These are phyloP conservation scores for Phialophora macrospora DNA, from an alignment of 2,329 filamentous ascomycete genomes.

Conservation along the genomic window DNA sequence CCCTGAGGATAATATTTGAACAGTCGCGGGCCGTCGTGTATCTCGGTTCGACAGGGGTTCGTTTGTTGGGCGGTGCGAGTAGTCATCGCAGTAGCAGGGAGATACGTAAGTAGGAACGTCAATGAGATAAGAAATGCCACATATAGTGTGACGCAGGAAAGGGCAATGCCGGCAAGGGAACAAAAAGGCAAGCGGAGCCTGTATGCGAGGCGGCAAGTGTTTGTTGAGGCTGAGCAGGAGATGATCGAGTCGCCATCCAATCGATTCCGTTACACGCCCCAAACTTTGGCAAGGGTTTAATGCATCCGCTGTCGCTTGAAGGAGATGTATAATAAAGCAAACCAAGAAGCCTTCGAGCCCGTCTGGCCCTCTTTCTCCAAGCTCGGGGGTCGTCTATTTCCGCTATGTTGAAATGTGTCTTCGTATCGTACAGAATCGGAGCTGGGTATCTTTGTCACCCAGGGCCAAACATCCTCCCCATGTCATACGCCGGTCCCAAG, in stretches of 20 bases:
- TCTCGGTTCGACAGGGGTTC: not conserved
- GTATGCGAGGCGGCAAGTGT: not conserved
- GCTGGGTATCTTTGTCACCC: conserved; percentile 6
- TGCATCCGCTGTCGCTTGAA: not conserved
- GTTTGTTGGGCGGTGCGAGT: not conserved
- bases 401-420: not conserved
- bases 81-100: not conserved
- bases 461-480: not conserved
- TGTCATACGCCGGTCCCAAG: not conserved
- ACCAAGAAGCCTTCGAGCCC: not conserved
- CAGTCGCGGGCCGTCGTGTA: too few relatives aligned
- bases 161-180: not conserved
- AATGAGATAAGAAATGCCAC: not conserved
- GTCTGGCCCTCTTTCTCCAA: not conserved
- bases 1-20: too few relatives aligned
- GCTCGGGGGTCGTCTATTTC: not conserved
- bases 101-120: not conserved
- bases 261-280: not conserved
- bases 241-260: not conserved
- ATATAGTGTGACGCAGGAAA: not conserved
- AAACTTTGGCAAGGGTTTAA: not conserved
- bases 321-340: not conserved
- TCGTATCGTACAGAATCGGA: conserved; percentile 6
- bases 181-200: not conserved
- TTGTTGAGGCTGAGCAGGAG: not conserved